Evolutionary conservation across 495 filamentous ascomycete genomes (phyloP).

Genomic region (Hyaloscypha hepaticicola): DNA sequence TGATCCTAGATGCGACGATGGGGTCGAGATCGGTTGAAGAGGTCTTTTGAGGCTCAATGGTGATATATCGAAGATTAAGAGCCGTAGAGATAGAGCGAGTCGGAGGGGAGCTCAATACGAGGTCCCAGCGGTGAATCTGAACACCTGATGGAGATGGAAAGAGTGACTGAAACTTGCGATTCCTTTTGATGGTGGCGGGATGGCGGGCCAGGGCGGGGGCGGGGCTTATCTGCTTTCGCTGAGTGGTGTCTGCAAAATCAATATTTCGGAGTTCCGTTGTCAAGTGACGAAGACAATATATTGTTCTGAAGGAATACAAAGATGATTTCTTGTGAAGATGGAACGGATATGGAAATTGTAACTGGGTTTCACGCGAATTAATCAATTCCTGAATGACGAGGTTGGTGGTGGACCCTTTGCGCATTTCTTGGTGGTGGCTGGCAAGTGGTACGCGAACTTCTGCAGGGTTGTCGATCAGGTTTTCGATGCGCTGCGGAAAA

Average conservation of each 20-base stretch:
- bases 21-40: background rate
- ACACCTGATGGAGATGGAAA: background rate
- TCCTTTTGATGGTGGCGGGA: background rate
- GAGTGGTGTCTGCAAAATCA: background rate
- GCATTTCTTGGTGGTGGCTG: constrained; percentile 1
- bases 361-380: background rate
- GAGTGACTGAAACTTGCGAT: background rate
- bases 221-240: background rate
- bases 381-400: background rate
- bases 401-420: background rate
- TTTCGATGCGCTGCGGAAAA: background rate
- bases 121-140: background rate
- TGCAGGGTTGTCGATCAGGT: constrained; percentile 2
- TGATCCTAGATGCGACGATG: background rate
- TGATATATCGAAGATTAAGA: background rate
- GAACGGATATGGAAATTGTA: background rate
- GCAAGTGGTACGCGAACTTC: background rate
- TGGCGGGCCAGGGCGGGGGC: too few relatives aligned
- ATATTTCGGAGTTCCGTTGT: background rate
- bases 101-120: background rate
- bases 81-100: too few relatives aligned
- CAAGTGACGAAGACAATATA: background rate
- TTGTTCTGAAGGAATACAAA: background rate
- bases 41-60: background rate
- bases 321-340: background rate